These are phyloP conservation scores for Lolium multiflorum DNA, from an alignment of 176 grass and related monocot species.

Conservation along the genomic window DNA sequence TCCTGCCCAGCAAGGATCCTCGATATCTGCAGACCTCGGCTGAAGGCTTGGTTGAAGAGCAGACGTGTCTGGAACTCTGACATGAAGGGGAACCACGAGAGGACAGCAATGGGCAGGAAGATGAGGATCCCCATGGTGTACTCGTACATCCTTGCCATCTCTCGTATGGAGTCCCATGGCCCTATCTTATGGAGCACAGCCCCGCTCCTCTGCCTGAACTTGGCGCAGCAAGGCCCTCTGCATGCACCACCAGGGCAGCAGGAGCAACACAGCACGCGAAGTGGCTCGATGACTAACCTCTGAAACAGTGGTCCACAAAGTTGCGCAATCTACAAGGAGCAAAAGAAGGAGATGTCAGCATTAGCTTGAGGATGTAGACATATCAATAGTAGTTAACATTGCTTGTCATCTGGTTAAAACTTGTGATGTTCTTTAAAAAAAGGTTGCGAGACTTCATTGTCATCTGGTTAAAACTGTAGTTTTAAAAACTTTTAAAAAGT, in stretches of 20 bases:
- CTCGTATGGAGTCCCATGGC: slow-evolving; percentile 68
- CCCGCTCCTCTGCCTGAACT: slow-evolving; percentile 55
- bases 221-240: slow-evolving; percentile 52
- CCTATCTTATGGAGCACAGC: slow-evolving; percentile 52
- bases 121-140: slow-evolving; percentile 73
- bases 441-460: not conserved
- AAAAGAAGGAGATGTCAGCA: not conserved
- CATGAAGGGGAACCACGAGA: slow-evolving; percentile 78
- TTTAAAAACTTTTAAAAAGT: too few relatives aligned
- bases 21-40: slow-evolving; percentile 72
- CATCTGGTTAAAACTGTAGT: too few relatives aligned
- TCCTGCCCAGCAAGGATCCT: slow-evolving; percentile 73
- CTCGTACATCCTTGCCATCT: slow-evolving; percentile 70
- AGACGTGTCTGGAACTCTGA: slow-evolving; percentile 77
- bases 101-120: slow-evolving; percentile 58
- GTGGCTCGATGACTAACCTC: slow-evolving; percentile 42
- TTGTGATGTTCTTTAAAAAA: not conserved
- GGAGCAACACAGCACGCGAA: slow-evolving; percentile 34
- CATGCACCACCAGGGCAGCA: slow-evolving; percentile 36
- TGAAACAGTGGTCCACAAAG: slow-evolving; percentile 41
- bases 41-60: slow-evolving; percentile 85
- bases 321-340: slow-evolving; percentile 44
- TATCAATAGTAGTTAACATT: not conserved
- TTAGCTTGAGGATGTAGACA: slow-evolving; percentile 1
- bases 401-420: not conserved